phyloP scores from a whole-genome alignment of 345 rosid genomes.

The Dovyalis caffra region DNA sequence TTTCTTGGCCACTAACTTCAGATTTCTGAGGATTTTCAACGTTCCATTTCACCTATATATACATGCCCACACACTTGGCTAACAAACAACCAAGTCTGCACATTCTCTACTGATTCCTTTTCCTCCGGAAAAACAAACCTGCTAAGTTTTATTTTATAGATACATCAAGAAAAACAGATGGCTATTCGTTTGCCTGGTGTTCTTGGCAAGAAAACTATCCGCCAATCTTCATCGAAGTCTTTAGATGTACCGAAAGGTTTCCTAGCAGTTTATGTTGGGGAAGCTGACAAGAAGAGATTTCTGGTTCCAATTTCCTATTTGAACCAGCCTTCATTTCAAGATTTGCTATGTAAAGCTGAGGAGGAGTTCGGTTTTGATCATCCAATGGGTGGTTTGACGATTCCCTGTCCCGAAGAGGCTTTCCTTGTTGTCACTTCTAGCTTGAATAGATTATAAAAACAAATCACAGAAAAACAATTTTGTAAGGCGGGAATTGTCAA shows the following conservation, averaged over 20 bases:
- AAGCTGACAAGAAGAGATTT: conserved; percentile 40
- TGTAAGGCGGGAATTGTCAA: not conserved
- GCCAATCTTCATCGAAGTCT: not conserved
- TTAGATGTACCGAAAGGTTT: conserved; percentile 9
- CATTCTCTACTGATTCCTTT: not conserved
- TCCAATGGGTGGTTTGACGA: conserved; percentile 53
- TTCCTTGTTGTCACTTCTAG: conserved; percentile 42
- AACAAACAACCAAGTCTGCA: not conserved
- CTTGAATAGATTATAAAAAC: conserved; percentile 18
- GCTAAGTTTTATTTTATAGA: no score
- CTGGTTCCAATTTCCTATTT: conserved; percentile 45
- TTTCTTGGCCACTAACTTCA: not conserved
- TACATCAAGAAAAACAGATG: not conserved
- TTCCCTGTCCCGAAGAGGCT: conserved; percentile 49
- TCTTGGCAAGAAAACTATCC: conserved; percentile 3
- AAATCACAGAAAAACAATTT: no score
- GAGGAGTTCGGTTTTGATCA: conserved; percentile 55
- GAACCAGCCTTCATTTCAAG: conserved; percentile 43
- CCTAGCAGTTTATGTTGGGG: conserved; percentile 58
- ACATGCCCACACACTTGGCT: not conserved
- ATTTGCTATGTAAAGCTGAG: conserved; percentile 41
- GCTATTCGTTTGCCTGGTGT: not conserved
- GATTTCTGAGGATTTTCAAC: not conserved
- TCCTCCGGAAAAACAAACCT: no score
- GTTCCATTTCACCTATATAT: not conserved